phyloP scores from a whole-genome alignment of 2,329 filamentous ascomycete species.

The Camillea tinctor region DNA sequence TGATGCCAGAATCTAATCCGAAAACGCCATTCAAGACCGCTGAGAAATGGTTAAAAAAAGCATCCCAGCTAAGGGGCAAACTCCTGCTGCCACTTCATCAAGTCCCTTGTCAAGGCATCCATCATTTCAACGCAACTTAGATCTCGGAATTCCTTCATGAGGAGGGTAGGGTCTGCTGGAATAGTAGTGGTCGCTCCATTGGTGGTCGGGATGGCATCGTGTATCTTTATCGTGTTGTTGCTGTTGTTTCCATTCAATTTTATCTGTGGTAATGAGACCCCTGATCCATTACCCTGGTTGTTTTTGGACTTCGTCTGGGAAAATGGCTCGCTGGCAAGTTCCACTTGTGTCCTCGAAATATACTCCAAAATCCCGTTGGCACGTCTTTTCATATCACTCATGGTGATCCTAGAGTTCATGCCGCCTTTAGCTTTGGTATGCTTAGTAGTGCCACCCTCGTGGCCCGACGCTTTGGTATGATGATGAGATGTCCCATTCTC shows the following conservation, averaged over 20 bases:
- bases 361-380: constrained; percentile 85
- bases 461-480: constrained; percentile 31
- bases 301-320: constrained; percentile 39
- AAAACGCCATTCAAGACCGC: constrained; percentile 2
- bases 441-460: constrained; percentile 48
- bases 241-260: constrained; percentile 37
- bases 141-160: constrained; percentile 64
- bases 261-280: constrained; percentile 29
- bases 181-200: constrained; percentile 34
- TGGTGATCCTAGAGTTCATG: constrained; percentile 69
- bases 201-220: constrained; percentile 9
- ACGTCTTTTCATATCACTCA: constrained; percentile 85
- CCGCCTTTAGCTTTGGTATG: constrained; percentile 54
- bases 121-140: constrained; percentile 86
- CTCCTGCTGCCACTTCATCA: constrained; percentile 83
- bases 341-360: constrained; percentile 83
- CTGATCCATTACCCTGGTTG: constrained; percentile 37
- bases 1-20: constrained; percentile 15
- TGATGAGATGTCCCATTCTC: constrained; percentile 39
- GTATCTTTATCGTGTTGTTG: constrained; percentile 19
- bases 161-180: constrained; percentile 27
- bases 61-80: constrained; percentile 43
- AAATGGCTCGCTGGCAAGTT: constrained; percentile 68
- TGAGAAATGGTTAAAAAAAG: constrained; percentile 6
- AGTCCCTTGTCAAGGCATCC: constrained; percentile 76